These are phyloP conservation scores for Claviceps sp. DNA, from an alignment of 2,329 filamentous ascomycete species.

Conservation along the genomic window DNA sequence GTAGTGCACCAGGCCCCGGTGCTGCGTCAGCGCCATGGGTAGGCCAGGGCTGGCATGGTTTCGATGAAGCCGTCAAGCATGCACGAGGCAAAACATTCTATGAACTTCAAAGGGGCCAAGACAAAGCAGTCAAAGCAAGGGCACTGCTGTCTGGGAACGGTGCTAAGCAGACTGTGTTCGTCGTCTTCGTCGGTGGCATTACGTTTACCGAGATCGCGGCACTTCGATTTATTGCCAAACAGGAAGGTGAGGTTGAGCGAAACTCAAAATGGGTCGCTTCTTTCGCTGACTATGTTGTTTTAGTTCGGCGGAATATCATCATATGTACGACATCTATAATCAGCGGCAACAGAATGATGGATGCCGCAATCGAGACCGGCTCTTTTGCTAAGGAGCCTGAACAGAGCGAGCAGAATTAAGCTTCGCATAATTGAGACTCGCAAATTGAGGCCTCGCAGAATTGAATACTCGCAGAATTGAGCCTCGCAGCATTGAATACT, in stretches of 20 bases:
- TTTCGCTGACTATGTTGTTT: background rate
- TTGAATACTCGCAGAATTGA: background rate
- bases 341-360: slow-evolving; percentile 80
- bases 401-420: slow-evolving; percentile 1
- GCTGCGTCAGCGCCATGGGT: slow-evolving; percentile 33
- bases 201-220: slow-evolving; percentile 95
- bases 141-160: slow-evolving; percentile 69
- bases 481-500: background rate
- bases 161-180: slow-evolving; percentile 72
- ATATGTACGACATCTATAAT: slow-evolving; percentile 89
- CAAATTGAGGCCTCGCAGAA: background rate
- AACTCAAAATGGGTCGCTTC: background rate
- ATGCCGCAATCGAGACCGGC: slow-evolving; percentile 62
- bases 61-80: slow-evolving; percentile 83
- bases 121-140: slow-evolving; percentile 79
- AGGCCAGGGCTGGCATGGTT: slow-evolving; percentile 78
- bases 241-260: slow-evolving; percentile 44
- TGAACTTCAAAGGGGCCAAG: slow-evolving; percentile 79
- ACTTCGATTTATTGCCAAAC: slow-evolving; percentile 73
- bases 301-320: slow-evolving; percentile 66
- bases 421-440: background rate
- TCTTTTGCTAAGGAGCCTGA: slow-evolving; percentile 32
- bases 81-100: slow-evolving; percentile 83
- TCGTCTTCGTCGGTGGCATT: slow-evolving; percentile 96
- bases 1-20: slow-evolving; percentile 22